Evolutionary conservation across 345 rosid species (phyloP).

Genomic region (Raphanus sativus): DNA sequence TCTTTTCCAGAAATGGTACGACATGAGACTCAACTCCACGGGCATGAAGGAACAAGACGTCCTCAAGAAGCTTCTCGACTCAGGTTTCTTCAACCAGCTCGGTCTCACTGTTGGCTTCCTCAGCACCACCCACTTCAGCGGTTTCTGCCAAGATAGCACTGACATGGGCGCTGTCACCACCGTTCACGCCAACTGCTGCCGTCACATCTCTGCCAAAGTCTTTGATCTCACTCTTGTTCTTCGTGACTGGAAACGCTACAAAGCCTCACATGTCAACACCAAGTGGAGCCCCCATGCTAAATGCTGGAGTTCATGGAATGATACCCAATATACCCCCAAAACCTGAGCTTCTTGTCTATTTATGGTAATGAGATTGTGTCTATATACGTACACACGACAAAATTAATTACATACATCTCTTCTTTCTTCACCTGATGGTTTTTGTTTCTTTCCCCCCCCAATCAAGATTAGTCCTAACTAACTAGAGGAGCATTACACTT

Average conservation of each 20-base stretch:
- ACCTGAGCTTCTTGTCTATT: constrained; percentile 7
- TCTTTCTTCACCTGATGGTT: not conserved
- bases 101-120: constrained; percentile 50
- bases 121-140: constrained; percentile 61
- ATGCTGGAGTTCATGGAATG: constrained; percentile 52
- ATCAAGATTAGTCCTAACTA: not conserved
- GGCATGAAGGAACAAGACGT: constrained; percentile 86
- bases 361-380: not conserved
- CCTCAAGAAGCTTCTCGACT: constrained; percentile 41
- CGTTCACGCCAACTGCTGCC: constrained; percentile 82
- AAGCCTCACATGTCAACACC: constrained; percentile 17
- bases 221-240: constrained; percentile 56
- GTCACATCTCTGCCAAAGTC: constrained; percentile 64
- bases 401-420: not conserved
- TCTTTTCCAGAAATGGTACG: constrained; percentile 64
- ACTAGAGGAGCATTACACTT: not conserved
- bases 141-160: constrained; percentile 68
- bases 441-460: not conserved
- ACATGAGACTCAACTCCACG: constrained; percentile 49
- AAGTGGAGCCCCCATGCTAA: constrained; percentile 48
- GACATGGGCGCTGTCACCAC: constrained; percentile 47
- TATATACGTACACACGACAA: not conserved
- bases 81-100: constrained; percentile 42
- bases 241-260: constrained; percentile 61
- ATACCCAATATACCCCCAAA: constrained; percentile 19